Percentiles rank a stretch among this genome's conserved stretches.
These are phyloP conservation scores for Ascochyta pisi DNA, from an alignment of 2,329 filamentous ascomycete genomes.

Conservation along the genomic window DNA sequence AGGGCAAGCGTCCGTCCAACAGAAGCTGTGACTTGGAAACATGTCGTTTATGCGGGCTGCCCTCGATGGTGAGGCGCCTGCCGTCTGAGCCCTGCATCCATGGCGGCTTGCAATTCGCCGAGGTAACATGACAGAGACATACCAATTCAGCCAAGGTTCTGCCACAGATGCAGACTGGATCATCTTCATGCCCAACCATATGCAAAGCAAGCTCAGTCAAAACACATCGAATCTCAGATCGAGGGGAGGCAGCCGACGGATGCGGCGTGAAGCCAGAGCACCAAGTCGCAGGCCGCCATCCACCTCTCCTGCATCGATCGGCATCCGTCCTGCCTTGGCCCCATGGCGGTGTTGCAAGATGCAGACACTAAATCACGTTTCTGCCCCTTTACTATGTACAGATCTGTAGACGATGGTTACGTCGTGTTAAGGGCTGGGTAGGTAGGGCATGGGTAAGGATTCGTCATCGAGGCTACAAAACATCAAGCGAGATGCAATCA, in stretches of 20 bases:
- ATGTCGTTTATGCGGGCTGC: slow-evolving; percentile 37
- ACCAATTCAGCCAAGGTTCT: slow-evolving; percentile 26
- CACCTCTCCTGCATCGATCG: slow-evolving; percentile 14
- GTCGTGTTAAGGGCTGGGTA: slow-evolving; percentile 29
- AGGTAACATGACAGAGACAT: slow-evolving; percentile 31
- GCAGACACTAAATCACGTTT: slow-evolving; percentile 21
- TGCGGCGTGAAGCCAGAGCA: slow-evolving; percentile 15
- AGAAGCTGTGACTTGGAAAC: slow-evolving; percentile 27
- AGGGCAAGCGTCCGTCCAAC: slow-evolving; percentile 12
- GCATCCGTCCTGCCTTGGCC: slow-evolving; percentile 25
- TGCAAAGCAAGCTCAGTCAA: slow-evolving; percentile 23
- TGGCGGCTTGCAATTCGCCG: slow-evolving; percentile 35
- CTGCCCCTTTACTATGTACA: slow-evolving; percentile 27
- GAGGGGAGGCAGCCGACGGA: slow-evolving; percentile 29
- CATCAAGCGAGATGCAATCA: slow-evolving; percentile 14
- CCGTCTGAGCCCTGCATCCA: slow-evolving; percentile 38
- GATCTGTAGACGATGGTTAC: slow-evolving; percentile 11
- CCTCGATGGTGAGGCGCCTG: slow-evolving; percentile 38
- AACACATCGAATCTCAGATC: slow-evolving; percentile 33
- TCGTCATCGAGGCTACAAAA: slow-evolving; percentile 35
- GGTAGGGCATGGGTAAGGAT: slow-evolving; percentile 17
- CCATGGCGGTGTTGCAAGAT: slow-evolving; percentile 20
- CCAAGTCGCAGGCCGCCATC: neutral
- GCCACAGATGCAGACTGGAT: slow-evolving; percentile 28
- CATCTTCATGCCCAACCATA: slow-evolving; percentile 30